Percentiles rank a stretch among this genome's conserved stretches.
phyloP scores from a whole-genome alignment of 192 early-diverging fungal species.

The Coemansia sp. region DNA sequence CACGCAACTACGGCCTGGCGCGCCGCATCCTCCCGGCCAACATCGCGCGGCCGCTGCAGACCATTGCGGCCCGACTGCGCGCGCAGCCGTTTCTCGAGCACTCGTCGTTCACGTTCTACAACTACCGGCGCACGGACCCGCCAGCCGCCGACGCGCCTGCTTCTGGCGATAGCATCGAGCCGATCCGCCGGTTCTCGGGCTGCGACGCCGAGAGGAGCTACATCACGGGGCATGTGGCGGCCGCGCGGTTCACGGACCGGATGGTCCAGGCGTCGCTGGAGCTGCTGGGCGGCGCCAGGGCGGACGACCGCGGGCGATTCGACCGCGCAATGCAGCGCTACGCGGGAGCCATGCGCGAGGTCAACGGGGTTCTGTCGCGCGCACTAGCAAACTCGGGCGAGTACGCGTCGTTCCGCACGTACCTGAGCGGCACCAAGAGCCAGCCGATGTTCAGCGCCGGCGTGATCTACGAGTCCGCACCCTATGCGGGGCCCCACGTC shows the following conservation, averaged over 20 bases:
- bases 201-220: slow-evolving; percentile 77
- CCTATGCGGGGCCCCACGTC: slow-evolving; percentile 4
- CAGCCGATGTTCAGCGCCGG: slow-evolving; percentile 92
- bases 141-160: slow-evolving; percentile 32
- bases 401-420: slow-evolving; percentile 88
- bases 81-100: slow-evolving; percentile 82
- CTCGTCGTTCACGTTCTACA: slow-evolving; percentile 81
- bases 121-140: slow-evolving; percentile 73
- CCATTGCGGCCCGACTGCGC: slow-evolving; percentile 68
- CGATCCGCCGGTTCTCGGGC: slow-evolving; percentile 79
- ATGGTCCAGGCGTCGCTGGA: slow-evolving; percentile 65
- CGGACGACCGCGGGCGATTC: slow-evolving; percentile 63
- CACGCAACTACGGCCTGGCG: slow-evolving; percentile 77
- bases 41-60: slow-evolving; percentile 76
- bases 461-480: slow-evolving; percentile 79
- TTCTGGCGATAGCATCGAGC: slow-evolving; percentile 70
- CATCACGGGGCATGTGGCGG: slow-evolving; percentile 87
- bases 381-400: slow-evolving; percentile 75
- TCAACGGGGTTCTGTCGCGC: slow-evolving; percentile 78
- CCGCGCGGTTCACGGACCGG: slow-evolving; percentile 72
- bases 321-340: slow-evolving; percentile 61
- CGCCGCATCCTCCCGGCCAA: slow-evolving; percentile 71
- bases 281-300: slow-evolving; percentile 58
- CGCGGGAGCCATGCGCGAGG: slow-evolving; percentile 61
- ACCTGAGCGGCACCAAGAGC: slow-evolving; percentile 87